phyloP scores from a whole-genome alignment of 2,329 filamentous ascomycete genomes.

The Fusarium concolor region DNA sequence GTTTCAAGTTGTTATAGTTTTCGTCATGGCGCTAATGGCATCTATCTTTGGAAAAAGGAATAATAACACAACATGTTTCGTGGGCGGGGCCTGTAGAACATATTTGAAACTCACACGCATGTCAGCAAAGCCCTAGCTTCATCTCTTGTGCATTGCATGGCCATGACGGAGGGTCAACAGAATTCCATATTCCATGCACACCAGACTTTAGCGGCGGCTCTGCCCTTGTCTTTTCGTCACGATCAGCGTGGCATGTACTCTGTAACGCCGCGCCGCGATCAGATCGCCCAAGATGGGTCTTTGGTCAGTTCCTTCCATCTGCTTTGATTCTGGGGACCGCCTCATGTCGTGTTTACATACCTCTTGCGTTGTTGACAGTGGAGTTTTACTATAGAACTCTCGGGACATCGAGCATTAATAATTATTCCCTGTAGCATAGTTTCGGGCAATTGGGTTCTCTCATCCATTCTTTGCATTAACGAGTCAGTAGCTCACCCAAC shows the following conservation, averaged over 20 bases:
- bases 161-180: conserved; percentile 7
- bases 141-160: conserved; percentile 28
- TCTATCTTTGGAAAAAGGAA: conserved; percentile 10
- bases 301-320: conserved; percentile 6
- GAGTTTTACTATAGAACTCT: conserved; percentile 5
- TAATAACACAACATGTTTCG: conserved; percentile 8
- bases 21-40: background rate
- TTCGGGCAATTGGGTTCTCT: background rate
- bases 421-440: conserved; percentile 6
- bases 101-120: conserved; percentile 17
- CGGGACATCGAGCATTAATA: background rate
- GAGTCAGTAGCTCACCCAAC: conserved; percentile 7
- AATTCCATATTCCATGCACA: conserved; percentile 18
- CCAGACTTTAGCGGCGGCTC: conserved; percentile 34
- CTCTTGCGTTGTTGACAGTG: background rate
- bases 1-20: conserved; percentile 16
- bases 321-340: conserved; percentile 23
- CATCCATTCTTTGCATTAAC: conserved; percentile 10
- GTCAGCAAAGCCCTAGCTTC: conserved; percentile 30
- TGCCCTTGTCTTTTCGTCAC: conserved; percentile 37
- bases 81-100: conserved; percentile 10
- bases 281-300: conserved; percentile 16
- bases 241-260: conserved; percentile 31
- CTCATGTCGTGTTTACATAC: conserved; percentile 3
- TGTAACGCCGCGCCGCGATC: conserved; percentile 20